A percentile compares a stretch with the other conserved stretches of the same genome.
Evolutionary conservation across 306 rosid species (phyloP).

Genomic region (Corylus heterophylla): DNA sequence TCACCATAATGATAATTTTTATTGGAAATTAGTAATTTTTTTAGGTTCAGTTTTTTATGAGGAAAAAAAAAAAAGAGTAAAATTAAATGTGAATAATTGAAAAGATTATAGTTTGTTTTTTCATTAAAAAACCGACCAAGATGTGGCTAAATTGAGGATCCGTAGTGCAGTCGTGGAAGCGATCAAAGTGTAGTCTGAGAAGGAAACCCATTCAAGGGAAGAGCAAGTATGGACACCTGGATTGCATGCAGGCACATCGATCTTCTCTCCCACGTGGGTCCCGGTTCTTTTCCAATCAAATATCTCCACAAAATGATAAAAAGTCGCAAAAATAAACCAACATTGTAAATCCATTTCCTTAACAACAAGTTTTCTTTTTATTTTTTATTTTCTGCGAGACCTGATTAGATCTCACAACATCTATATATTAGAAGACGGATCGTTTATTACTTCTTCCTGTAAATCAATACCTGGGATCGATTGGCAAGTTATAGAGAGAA

Average conservation of each 20-base stretch:
- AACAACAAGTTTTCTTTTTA: no score
- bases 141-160: no score
- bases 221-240: background rate
- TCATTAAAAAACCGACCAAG: no score
- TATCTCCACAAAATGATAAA: background rate
- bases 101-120: no score
- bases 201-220: no score
- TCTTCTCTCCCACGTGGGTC: background rate
- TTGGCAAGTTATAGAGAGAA: slow-evolving; percentile 1
- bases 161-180: no score
- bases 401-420: background rate
- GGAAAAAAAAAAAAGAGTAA: no score
- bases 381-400: no score
- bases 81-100: no score
- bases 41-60: no score
- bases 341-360: background rate
- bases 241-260: slow-evolving; percentile 9
- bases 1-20: no score
- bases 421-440: slow-evolving; percentile 35
- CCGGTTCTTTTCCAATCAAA: background rate
- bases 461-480: background rate
- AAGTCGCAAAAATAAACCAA: background rate
- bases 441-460: background rate
- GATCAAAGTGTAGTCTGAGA: background rate
- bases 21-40: no score